phyloP scores from a whole-genome alignment of 129 eudicot genomes.

The Centrapalus pauciflorus region DNA sequence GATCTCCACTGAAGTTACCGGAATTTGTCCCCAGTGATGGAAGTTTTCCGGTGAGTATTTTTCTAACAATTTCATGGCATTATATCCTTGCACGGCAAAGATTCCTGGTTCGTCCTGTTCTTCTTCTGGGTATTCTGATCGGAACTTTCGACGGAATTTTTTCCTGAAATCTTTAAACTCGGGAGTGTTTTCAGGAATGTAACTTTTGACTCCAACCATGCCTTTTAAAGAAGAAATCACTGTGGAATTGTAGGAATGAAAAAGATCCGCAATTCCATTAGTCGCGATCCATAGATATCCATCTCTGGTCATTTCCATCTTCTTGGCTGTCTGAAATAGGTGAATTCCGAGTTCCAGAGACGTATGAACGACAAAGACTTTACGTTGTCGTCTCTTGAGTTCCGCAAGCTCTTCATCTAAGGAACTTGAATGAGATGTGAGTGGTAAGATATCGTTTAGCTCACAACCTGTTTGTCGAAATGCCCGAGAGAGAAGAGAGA shows the following conservation, averaged over 20 bases:
- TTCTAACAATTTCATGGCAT: constrained; percentile 12
- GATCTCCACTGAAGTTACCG: constrained; percentile 17
- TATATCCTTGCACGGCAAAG: constrained; percentile 43
- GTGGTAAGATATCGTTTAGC: constrained; percentile 29
- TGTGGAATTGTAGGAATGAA: constrained; percentile 35
- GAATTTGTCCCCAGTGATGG: neutral
- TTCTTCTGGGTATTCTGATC: constrained; percentile 32
- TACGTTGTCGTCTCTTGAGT: constrained; percentile 31
- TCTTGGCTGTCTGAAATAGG: constrained; percentile 40
- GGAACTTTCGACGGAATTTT: constrained; percentile 34
- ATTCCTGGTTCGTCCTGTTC: constrained; percentile 44
- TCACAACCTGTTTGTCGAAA: constrained; percentile 21
- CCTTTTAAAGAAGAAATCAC: constrained; percentile 52
- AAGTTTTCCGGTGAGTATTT: neutral
- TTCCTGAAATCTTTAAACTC: constrained; percentile 24
- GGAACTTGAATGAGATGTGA: constrained; percentile 20
- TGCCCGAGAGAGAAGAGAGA: constrained; percentile 32
- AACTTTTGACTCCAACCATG: constrained; percentile 48
- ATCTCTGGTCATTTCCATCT: constrained; percentile 40
- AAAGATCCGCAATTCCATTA: constrained; percentile 29
- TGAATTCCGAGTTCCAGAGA: constrained; percentile 31
- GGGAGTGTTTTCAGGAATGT: constrained; percentile 21
- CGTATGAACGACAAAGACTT: constrained; percentile 51
- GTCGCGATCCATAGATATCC: constrained; percentile 60
- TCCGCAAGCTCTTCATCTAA: constrained; percentile 32